Base-by-base conservation (phyloP, 169 alveolate species). In the Plasmodium coatneyi region DNA sequence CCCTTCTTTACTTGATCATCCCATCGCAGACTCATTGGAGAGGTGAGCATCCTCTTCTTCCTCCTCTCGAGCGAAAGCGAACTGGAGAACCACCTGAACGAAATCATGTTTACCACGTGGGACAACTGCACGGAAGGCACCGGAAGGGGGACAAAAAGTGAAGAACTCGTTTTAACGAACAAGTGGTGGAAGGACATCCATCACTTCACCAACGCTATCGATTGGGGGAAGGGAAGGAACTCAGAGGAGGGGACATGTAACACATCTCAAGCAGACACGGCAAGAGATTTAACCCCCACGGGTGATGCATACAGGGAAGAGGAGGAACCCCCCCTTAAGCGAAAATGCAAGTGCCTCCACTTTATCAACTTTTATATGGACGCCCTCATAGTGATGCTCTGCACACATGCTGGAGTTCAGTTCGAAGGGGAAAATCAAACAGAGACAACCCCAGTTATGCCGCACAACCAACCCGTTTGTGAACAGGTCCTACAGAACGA, bases 281-380 rank as follows among this genome's bases (percentile, higher is more conserved):
- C 39, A 66, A 16, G 25, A 2, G 4, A 66, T 22, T 6, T 66
- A 6, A 5, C 36, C 22, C 10, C 41, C 28, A 28, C 39, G 46
- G 60, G 22, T 4, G 82, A 39, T 10, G 7, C 12, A 5, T 25
- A 32, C 12, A 60, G 25, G 32, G 41, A n/a, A 46, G 30, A 10
- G 1, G 71, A 52, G 16, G 28, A n/a, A 52, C 25, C n/a, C 32
- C 34, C 22, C 7, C 66, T 74, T 14, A 49, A 34, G 22, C 19
- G 41, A 25, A 84, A 74, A 30, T 84, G 46, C 66, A 84, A 84
- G n/a, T 74, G 39, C 22, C 70, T 84, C 1, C 93, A 84, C 28
- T 84, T 84, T 72, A 14, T 84, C 14, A 84, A 84, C 22, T 74
- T 34, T 52, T 84, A 72, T 34, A 36, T 84, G 56, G 93, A 84